These are phyloP conservation scores for Fraxinus americana DNA, from an alignment of 257 asterid species.

Conservation along the genomic window DNA sequence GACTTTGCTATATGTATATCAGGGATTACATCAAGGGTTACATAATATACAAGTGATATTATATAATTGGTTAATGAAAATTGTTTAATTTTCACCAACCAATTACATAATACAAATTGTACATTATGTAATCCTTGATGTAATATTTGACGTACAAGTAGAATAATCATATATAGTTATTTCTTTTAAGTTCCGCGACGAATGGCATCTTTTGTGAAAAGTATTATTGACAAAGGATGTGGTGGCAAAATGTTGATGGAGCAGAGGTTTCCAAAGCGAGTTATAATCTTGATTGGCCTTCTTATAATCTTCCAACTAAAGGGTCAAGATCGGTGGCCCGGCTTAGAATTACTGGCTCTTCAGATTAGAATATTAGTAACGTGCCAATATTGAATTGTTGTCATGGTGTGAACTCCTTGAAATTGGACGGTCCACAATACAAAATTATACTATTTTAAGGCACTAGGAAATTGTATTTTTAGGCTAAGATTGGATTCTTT, in stretches of 20 bases:
- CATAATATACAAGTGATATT: too few species aligned
- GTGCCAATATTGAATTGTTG: slow-evolving; percentile 19
- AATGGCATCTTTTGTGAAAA: not conserved
- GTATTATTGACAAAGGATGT: not conserved
- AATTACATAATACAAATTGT: too few species aligned
- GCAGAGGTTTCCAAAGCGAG: slow-evolving; percentile 23
- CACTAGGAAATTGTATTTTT: not conserved
- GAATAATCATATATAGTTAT: not conserved
- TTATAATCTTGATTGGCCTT: slow-evolving; percentile 1
- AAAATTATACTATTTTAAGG: not conserved
- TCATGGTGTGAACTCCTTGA: not conserved
- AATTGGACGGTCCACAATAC: not conserved
- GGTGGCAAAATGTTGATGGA: slow-evolving; percentile 5
- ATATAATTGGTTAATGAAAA: too few species aligned
- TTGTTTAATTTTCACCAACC: too few species aligned
- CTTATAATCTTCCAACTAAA: slow-evolving; percentile 16
- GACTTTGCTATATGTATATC: too few species aligned
- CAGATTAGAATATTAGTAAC: slow-evolving; percentile 8
- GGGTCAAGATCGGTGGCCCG: slow-evolving; percentile 25
- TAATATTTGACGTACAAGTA: too few species aligned
- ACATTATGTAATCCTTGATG: too few species aligned
- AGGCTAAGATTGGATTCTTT: not conserved
- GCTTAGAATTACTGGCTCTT: not conserved
- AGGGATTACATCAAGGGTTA: too few species aligned
- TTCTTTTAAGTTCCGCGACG: not conserved